phyloP scores from a whole-genome alignment of 352 stramenopile species.

The Hyaloperonospora brassicae region DNA sequence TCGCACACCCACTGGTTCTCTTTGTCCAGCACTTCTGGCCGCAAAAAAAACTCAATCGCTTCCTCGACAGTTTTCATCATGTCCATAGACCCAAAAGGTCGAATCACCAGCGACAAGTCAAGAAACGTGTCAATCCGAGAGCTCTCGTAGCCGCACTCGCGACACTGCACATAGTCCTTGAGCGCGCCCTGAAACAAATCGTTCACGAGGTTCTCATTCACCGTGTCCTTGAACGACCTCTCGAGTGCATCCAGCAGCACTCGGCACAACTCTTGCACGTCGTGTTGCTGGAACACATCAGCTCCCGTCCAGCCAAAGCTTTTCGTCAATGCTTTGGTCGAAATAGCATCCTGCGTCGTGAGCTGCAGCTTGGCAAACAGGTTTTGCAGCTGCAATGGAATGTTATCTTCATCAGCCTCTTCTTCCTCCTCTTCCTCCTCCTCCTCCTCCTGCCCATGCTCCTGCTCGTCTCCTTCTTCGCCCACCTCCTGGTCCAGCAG shows the following conservation, averaged over 20 bases:
- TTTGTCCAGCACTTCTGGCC: slow-evolving; percentile 79
- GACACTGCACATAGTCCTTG: slow-evolving; percentile 88
- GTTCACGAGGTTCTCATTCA: slow-evolving; percentile 84
- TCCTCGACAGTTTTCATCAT: slow-evolving; percentile 84
- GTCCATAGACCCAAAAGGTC: slow-evolving; percentile 76
- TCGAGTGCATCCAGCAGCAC: slow-evolving; percentile 90
- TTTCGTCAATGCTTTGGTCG: slow-evolving; percentile 81
- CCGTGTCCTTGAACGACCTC: slow-evolving; percentile 77
- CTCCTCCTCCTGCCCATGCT: background rate
- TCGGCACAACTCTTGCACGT: slow-evolving; percentile 86
- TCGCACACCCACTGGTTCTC: slow-evolving; percentile 89
- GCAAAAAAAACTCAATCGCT: slow-evolving; percentile 82
- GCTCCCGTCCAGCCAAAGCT: slow-evolving; percentile 88
- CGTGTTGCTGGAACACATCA: slow-evolving; percentile 88
- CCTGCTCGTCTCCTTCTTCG: no score
- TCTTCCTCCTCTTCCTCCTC: slow-evolving; percentile 34
- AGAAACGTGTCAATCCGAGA: slow-evolving; percentile 83
- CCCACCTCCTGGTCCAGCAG: no score
- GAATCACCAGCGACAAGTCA: slow-evolving; percentile 86
- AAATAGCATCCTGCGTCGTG: slow-evolving; percentile 59
- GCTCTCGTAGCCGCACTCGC: slow-evolving; percentile 75
- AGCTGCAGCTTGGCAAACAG: slow-evolving; percentile 88
- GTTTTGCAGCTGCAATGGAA: slow-evolving; percentile 86
- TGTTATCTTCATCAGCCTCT: slow-evolving; percentile 66
- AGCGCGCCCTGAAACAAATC: slow-evolving; percentile 77